Evolutionary conservation across 371 early-diverging fungal genomes (phyloP).

Genomic region (Cokeromyces recurvatus): DNA sequence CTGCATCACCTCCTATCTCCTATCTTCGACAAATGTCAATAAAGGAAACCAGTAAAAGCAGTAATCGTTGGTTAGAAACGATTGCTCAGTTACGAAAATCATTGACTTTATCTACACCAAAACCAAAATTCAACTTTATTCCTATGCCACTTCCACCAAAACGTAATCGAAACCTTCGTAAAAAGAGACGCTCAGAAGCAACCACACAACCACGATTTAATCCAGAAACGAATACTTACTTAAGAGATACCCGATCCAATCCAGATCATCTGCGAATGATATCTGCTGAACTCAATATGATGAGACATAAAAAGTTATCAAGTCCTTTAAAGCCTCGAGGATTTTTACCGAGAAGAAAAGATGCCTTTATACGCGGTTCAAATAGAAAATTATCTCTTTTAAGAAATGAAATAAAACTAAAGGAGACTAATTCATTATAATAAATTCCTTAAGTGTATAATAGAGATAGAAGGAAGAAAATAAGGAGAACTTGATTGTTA

Average conservation of each 20-base stretch:
- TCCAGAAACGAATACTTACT: constrained; percentile 46
- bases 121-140: constrained; percentile 13
- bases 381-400: constrained; percentile 25
- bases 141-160: constrained; percentile 43
- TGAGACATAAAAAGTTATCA: constrained; percentile 49
- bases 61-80: constrained; percentile 13
- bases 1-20: constrained; percentile 34
- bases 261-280: constrained; percentile 60
- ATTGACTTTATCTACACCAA: constrained; percentile 2
- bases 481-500: no score
- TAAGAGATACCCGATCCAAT: constrained; percentile 58
- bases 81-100: constrained; percentile 11
- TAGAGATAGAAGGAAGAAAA: no score
- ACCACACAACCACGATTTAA: constrained; percentile 48
- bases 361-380: constrained; percentile 35
- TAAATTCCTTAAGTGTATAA: no score
- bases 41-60: constrained; percentile 17
- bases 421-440: background rate
- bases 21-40: no score
- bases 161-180: constrained; percentile 17
- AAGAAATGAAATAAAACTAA: constrained; percentile 10
- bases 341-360: constrained; percentile 53
- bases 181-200: constrained; percentile 41
- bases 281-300: constrained; percentile 57
- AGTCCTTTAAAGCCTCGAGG: constrained; percentile 60